Evolutionary conservation across 345 rosid species (phyloP).

Genomic region (Cardamine occulta): DNA sequence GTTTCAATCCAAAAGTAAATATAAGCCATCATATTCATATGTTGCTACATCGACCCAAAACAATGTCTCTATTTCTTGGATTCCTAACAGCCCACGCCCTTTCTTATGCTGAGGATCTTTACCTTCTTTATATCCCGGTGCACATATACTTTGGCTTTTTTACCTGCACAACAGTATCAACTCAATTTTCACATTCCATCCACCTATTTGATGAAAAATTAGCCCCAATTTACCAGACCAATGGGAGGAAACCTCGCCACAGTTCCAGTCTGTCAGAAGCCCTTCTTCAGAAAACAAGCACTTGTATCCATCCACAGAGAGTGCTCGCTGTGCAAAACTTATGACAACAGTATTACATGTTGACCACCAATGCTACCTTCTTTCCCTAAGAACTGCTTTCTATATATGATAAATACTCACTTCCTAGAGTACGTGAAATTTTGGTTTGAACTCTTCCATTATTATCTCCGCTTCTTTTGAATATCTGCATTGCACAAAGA

Average conservation of each 20-base stretch:
- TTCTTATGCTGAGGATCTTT: slow-evolving; percentile 43
- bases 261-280: slow-evolving; percentile 65
- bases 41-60: background rate
- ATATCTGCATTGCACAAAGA: slow-evolving; percentile 59
- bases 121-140: slow-evolving; percentile 55
- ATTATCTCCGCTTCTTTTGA: slow-evolving; percentile 89
- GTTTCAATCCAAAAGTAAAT: background rate
- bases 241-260: slow-evolving; percentile 60
- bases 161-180: slow-evolving; percentile 57
- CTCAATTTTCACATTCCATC: slow-evolving; percentile 21
- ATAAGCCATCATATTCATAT: background rate
- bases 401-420: slow-evolving; percentile 48
- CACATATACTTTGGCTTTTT: slow-evolving; percentile 67
- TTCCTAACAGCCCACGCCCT: slow-evolving; percentile 66
- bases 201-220: slow-evolving; percentile 2
- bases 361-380: slow-evolving; percentile 1
- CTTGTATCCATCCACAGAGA: slow-evolving; percentile 62
- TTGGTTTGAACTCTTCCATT: slow-evolving; percentile 54
- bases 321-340: slow-evolving; percentile 70
- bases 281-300: slow-evolving; percentile 68
- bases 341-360: slow-evolving; percentile 23
- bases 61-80: slow-evolving; percentile 6
- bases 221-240: slow-evolving; percentile 51
- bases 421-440: slow-evolving; percentile 84
- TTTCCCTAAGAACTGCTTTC: slow-evolving; percentile 11